Base-by-base conservation (phyloP, 179 eudicot species). In the Spergularia azorica region DNA sequence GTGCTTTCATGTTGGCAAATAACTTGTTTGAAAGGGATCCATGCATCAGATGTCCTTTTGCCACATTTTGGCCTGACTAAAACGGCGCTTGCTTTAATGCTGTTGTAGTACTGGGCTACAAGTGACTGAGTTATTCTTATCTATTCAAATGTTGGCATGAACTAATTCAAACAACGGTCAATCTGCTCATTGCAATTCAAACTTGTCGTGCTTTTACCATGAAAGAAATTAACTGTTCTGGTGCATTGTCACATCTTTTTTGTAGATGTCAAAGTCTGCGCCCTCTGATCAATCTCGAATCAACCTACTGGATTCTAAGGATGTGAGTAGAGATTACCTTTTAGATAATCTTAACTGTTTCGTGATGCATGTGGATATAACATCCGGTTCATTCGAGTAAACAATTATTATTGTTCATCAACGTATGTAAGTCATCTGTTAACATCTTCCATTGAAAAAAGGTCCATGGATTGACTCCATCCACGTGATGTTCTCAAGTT, bases 261-360 rank as follows among this genome's bases (percentile, higher is more conserved):
- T 81, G 77, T 76, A 93, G 98, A 93, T 93, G 98, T 93, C 98
- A 66, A 93, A 93, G 82, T 93, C 98, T 46, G 93, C 98, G 18
- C 87, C 98, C 77, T 93, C 98, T 38, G 98, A 93, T 73, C 97
- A 87, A 76, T 93, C 97, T 73, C 90, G 98, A 74, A 93, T 93
- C 38, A 93, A 93, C 75, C 84, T 93, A 79, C 92, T 93, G 71
- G 98, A 93, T 78, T 69, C 93, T 9, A 91, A 93, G 78, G 98
- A 95, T 83, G 98, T 95, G 81, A 90, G 98, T 92, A 69, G 54
- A 26, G 20, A n/a, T 63, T 41, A 68, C 16, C 18, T 51, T 51
- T 21, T 52, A 50, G 14, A 57, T 41, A 17, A 46, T 52, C 9
- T 70, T 75, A 16, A 36, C 46, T 64, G 18, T 77, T 68, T 21